Conservation (phyloP, 371 early-diverging fungal genomes). For the Saksenaea vasiformis region DNA sequence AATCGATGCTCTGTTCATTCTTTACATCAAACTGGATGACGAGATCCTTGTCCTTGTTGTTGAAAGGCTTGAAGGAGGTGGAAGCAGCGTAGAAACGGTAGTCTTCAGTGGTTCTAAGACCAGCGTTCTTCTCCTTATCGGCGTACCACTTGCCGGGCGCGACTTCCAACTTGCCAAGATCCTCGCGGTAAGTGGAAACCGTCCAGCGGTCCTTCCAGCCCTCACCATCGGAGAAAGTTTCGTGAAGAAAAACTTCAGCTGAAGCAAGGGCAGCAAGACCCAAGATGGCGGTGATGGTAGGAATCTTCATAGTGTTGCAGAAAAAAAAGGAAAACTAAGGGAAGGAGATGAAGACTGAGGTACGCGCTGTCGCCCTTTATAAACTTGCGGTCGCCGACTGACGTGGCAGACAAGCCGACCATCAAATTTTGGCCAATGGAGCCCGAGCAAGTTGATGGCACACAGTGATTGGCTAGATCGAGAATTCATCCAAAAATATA, state of each 20-base stretch:
- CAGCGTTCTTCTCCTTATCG: conserved; percentile 68
- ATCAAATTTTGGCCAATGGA: neutral
- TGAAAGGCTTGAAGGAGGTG: conserved; percentile 71
- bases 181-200: conserved; percentile 64
- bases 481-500: neutral
- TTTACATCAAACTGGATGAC: conserved; percentile 97
- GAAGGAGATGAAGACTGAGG: conserved; percentile 8
- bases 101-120: conserved; percentile 83
- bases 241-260: conserved; percentile 83
- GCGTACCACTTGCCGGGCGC: conserved; percentile 79
- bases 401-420: conserved; percentile 2
- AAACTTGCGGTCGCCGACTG: neutral
- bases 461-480: neutral
- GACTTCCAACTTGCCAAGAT: conserved; percentile 77
- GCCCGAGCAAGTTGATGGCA: conserved; percentile 1
- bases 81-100: conserved; percentile 87
- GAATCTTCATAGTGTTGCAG: conserved; percentile 53
- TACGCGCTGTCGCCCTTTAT: neutral
- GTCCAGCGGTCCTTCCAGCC: conserved; percentile 79
- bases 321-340: conserved; percentile 7
- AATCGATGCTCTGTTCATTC: conserved; percentile 90
- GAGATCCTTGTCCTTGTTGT: conserved; percentile 77
- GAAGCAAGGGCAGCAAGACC: conserved; percentile 69
- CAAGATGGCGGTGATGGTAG: conserved; percentile 58
- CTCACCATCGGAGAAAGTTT: conserved; percentile 76